Conservation (phyloP, 805 yeast genomes). For the Kregervanrija fluxuum region DNA sequence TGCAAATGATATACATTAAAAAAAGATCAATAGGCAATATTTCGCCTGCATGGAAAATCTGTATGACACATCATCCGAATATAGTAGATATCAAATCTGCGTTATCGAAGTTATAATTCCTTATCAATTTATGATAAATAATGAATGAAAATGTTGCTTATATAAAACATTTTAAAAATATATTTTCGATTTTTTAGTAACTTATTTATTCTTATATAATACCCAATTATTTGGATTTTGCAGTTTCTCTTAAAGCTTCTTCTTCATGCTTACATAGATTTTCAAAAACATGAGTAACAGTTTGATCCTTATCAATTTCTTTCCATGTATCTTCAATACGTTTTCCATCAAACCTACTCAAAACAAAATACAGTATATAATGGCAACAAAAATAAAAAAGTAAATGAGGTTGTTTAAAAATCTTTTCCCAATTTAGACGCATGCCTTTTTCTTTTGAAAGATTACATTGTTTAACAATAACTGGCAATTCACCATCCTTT, state of each 20-base stretch:
- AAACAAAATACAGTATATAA: slow-evolving; percentile 12
- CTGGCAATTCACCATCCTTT: not conserved
- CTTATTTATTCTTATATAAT: not conserved
- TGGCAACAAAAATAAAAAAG: slow-evolving; percentile 16
- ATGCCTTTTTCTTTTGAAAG: too few species aligned
- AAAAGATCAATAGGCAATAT: too few species aligned
- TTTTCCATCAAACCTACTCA: slow-evolving; percentile 11
- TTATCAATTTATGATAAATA: not conserved
- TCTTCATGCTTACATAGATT: slow-evolving; percentile 16
- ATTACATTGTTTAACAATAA: too few species aligned
- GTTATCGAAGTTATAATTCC: not conserved
- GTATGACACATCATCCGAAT: too few species aligned
- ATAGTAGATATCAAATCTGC: not conserved
- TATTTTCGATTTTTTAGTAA: not conserved
- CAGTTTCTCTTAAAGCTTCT: slow-evolving; percentile 1
- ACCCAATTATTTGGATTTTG: not conserved
- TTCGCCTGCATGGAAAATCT: too few species aligned
- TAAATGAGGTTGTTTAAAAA: slow-evolving; percentile 16
- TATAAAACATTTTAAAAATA: not conserved
- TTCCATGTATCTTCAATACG: slow-evolving; percentile 23
- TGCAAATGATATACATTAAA: too few species aligned
- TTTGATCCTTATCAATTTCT: slow-evolving; percentile 21
- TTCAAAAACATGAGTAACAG: slow-evolving; percentile 18
- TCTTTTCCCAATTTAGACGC: slow-evolving; percentile 4
- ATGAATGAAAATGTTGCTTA: not conserved